These are phyloP conservation scores for Thermothelomyces thermophilus DNA, from an alignment of 2,329 filamentous ascomycete species.

Conservation along the genomic window DNA sequence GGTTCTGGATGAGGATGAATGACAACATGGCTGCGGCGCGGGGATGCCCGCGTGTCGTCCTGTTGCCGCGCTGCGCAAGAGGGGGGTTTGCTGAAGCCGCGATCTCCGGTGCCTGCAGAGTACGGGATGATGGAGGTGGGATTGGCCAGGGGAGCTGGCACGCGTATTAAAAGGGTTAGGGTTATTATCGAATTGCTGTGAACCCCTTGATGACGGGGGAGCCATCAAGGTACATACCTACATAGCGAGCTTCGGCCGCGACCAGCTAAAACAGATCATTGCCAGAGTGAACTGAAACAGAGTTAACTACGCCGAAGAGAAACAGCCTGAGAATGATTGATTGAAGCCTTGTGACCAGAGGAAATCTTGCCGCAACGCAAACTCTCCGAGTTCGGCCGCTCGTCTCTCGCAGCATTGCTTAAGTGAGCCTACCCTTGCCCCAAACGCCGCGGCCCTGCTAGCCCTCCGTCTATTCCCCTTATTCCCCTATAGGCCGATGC, in stretches of 20 bases:
- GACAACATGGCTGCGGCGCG: constrained; percentile 53
- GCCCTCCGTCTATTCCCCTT: not conserved
- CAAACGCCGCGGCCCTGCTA: not conserved
- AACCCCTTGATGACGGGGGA: too few species aligned
- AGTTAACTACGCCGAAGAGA: too few species aligned
- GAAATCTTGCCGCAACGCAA: too few species aligned
- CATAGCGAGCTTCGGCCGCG: not conserved
- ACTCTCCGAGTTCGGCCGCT: not conserved
- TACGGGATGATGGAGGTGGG: not conserved
- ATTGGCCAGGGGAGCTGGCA: not conserved
- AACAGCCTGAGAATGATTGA: too few species aligned
- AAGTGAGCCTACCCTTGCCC: not conserved
- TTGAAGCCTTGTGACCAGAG: too few species aligned
- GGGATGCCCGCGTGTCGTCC: constrained; percentile 5
- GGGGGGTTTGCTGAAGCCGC: not conserved
- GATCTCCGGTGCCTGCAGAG: too few species aligned
- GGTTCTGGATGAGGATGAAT: constrained; percentile 85
- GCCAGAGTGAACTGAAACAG: not conserved
- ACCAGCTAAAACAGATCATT: too few species aligned
- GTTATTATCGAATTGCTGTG: not conserved
- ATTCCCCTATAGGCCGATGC: not conserved
- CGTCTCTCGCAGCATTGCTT: not conserved
- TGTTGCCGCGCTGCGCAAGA: constrained; percentile 6
- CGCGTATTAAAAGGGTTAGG: constrained; percentile 5
- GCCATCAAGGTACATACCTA: constrained; percentile 3